Evolutionary conservation across 495 filamentous ascomycete species (phyloP).

Genomic region (Penicillium cosmopolitanum): DNA sequence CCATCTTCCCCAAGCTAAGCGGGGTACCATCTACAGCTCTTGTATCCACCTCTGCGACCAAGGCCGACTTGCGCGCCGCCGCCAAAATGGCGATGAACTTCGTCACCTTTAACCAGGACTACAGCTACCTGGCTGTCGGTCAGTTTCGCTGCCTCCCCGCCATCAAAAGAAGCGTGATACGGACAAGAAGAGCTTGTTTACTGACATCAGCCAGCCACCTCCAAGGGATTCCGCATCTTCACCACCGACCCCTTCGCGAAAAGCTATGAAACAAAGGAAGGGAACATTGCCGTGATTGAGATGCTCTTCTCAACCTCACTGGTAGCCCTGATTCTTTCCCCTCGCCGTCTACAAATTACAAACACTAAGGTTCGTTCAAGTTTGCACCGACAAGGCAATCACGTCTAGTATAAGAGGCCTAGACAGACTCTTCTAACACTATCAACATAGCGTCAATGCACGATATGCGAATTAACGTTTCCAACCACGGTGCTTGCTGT

Average conservation of each 20-base stretch:
- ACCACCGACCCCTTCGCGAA: slow-evolving; percentile 94
- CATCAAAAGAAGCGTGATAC: neutral
- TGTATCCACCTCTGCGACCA: slow-evolving; percentile 16
- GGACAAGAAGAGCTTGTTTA: slow-evolving; percentile 9
- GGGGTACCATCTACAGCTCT: slow-evolving; percentile 28
- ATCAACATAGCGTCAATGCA: slow-evolving; percentile 72
- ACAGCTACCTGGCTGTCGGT: slow-evolving; percentile 94
- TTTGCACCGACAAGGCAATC: slow-evolving; percentile 6
- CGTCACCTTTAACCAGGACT: slow-evolving; percentile 98
- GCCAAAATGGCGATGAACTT: slow-evolving; percentile 82
- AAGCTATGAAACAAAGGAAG: slow-evolving; percentile 89
- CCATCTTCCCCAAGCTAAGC: slow-evolving; percentile 20
- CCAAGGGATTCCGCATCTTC: slow-evolving; percentile 92
- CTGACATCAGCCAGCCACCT: slow-evolving; percentile 65
- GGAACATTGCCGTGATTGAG: slow-evolving; percentile 92
- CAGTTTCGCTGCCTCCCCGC: slow-evolving; percentile 30
- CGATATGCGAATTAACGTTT: slow-evolving; percentile 98
- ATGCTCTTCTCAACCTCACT: slow-evolving; percentile 99
- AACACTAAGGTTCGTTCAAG: slow-evolving; percentile 83
- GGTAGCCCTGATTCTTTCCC: slow-evolving; percentile 88
- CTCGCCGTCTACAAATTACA: slow-evolving; percentile 86
- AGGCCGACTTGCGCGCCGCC: slow-evolving; percentile 2
- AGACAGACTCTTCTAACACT: slow-evolving; percentile 10
- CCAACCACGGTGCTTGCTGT: slow-evolving; percentile 92
- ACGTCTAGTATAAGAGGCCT: slow-evolving; percentile 8